Evolutionary conservation across 257 asterid species (phyloP).

Genomic region (Salvia splendens): DNA sequence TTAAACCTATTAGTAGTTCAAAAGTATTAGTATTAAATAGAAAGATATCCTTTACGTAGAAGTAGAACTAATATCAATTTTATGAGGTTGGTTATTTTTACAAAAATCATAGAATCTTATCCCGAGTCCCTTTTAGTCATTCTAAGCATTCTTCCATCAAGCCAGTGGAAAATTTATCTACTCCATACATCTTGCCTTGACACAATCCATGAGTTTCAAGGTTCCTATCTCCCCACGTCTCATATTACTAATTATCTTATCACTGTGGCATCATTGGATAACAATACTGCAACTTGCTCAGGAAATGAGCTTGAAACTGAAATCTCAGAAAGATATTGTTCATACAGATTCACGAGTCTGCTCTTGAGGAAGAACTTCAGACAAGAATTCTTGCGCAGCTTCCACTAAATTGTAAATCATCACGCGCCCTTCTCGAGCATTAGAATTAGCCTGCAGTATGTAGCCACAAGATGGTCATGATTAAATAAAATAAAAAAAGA

Average conservation of each 20-base stretch:
- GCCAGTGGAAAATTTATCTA: constrained; percentile 7
- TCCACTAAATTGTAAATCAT: constrained; percentile 97
- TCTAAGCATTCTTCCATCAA: neutral
- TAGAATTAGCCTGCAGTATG: constrained; percentile 74
- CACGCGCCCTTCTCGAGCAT: constrained; percentile 98
- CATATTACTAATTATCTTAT: constrained; percentile 6
- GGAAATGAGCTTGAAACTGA: constrained; percentile 30
- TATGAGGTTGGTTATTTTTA: constrained; percentile 2
- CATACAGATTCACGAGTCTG: constrained; percentile 61
- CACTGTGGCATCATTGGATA: constrained; percentile 11
- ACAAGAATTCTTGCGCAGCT: constrained; percentile 97
- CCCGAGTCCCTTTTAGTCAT: constrained; percentile 1
- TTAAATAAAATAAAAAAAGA: no score
- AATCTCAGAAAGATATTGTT: constrained; percentile 25
- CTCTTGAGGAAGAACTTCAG: constrained; percentile 77
- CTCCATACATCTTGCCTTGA: neutral
- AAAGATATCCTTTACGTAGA: constrained; percentile 15
- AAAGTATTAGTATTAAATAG: neutral
- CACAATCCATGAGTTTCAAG: neutral
- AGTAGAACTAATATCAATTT: constrained; percentile 19
- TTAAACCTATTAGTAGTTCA: constrained; percentile 8
- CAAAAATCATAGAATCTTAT: constrained; percentile 10
- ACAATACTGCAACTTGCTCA: constrained; percentile 23
- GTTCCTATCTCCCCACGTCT: neutral
- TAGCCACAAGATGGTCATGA: constrained; percentile 16